A percentile compares a stretch with the other conserved stretches of the same genome.
phyloP scores from a whole-genome alignment of 192 early-diverging fungal genomes.

The Backusella tuberculispora region DNA sequence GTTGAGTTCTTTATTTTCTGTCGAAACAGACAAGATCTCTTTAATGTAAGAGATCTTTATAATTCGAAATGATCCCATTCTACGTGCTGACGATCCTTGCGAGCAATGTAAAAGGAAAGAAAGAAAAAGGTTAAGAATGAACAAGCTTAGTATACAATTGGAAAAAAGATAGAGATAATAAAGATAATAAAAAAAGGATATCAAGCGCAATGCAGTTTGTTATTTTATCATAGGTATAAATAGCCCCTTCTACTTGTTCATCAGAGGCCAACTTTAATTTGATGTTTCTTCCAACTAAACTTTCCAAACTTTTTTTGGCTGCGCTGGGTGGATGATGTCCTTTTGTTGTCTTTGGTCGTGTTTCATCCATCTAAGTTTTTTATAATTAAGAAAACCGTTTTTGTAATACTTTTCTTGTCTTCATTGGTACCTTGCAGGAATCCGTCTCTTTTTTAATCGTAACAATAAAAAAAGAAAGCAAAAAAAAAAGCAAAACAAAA shows the following conservation, averaged over 20 bases:
- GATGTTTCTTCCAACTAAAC: conserved; percentile 51
- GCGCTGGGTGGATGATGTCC: conserved; percentile 11
- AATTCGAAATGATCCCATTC: conserved; percentile 56
- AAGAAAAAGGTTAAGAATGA: conserved; percentile 24
- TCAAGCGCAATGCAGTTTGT: conserved; percentile 68
- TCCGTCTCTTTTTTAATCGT: background rate
- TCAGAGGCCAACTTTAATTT: conserved; percentile 50
- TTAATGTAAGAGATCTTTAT: conserved; percentile 65
- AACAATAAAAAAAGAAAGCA: background rate
- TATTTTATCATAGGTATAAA: conserved; percentile 61
- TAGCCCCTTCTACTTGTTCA: conserved; percentile 57
- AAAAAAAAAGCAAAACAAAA: background rate
- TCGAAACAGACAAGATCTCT: conserved; percentile 45
- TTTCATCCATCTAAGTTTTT: background rate
- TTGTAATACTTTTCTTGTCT: too few species aligned
- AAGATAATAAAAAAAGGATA: conserved; percentile 55
- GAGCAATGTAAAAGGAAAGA: background rate
- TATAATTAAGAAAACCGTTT: background rate
- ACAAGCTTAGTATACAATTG: background rate
- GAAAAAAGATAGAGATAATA: background rate
- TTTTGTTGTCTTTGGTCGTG: background rate
- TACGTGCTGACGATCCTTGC: conserved; percentile 34
- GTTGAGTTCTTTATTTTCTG: conserved; percentile 18
- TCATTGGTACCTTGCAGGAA: background rate
- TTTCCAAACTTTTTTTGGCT: conserved; percentile 45